These are phyloP conservation scores for Nakaseomyces bracarensis DNA, from an alignment of 1,139 yeast genomes.

Conservation along the genomic window DNA sequence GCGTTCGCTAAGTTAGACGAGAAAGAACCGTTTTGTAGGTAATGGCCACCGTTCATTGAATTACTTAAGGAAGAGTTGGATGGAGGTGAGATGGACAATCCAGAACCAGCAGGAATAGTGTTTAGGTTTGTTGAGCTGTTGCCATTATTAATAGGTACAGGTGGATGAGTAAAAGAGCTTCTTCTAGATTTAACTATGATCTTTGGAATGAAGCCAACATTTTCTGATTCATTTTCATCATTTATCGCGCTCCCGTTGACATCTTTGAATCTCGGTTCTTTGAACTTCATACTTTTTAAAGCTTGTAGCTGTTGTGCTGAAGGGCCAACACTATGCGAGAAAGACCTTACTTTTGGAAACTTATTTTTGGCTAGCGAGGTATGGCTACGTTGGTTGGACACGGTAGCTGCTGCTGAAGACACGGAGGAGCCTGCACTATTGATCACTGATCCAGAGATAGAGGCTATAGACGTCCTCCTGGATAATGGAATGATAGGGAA, in stretches of 20 bases:
- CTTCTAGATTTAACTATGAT: constrained; percentile 31
- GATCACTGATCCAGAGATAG: not conserved
- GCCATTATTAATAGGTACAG: constrained; percentile 1
- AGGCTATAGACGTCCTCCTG: constrained; percentile 4
- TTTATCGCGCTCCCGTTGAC: not conserved
- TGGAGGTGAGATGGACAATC: constrained; percentile 3
- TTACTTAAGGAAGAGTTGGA: too few relatives aligned
- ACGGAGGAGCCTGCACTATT: not conserved
- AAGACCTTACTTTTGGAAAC: constrained; percentile 20
- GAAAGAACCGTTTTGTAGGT: constrained; percentile 13
- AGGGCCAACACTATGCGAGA: constrained; percentile 16
- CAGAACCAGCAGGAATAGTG: constrained; percentile 4
- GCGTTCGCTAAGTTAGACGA: constrained; percentile 17
- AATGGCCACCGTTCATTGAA: constrained; percentile 10
- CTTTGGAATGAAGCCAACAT: constrained; percentile 31
- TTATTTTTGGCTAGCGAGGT: constrained; percentile 9
- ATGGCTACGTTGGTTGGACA: not conserved
- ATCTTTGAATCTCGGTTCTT: not conserved
- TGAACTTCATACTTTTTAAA: constrained; percentile 1
- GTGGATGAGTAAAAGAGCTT: constrained; percentile 22
- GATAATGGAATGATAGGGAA: constrained; percentile 5
- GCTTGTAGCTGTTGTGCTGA: constrained; percentile 1
- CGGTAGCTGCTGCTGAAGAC: not conserved
- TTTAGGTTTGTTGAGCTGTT: not conserved
- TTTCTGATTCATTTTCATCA: constrained; percentile 9